A percentile compares a stretch with the other conserved stretches of the same genome.
These are phyloP conservation scores for Leccinum subgranulosum DNA, from an alignment of 768 basidiomycete genomes.

Conservation along the genomic window DNA sequence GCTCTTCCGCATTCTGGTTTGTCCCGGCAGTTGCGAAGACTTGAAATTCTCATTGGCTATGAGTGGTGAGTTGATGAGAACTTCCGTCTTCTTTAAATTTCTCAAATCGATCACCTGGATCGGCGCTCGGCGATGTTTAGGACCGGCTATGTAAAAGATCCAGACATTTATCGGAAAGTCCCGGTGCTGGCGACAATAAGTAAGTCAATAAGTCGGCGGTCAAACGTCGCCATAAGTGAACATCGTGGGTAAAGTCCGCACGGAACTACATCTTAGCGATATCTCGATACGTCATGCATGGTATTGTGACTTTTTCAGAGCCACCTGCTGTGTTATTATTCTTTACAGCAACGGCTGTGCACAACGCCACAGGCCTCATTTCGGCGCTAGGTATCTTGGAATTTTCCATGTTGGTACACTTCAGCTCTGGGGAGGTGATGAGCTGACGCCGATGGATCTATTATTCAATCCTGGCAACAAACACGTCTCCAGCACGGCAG, in stretches of 20 bases:
- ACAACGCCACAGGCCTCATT: constrained; percentile 1
- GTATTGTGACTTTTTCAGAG: background rate
- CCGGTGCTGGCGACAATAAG: background rate
- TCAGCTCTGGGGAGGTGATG: background rate
- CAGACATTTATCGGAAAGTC: background rate
- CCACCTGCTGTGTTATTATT: constrained; percentile 11
- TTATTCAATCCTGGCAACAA: background rate
- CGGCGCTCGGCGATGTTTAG: constrained; percentile 6
- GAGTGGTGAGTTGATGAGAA: background rate
- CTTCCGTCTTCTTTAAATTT: background rate
- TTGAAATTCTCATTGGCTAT: background rate
- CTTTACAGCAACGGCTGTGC: constrained; percentile 12
- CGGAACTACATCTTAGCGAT: constrained; percentile 10
- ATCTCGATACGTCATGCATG: background rate
- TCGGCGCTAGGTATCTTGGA: background rate
- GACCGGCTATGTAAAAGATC: background rate
- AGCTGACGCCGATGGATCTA: background rate
- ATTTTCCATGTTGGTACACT: constrained; percentile 10
- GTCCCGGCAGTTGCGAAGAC: background rate
- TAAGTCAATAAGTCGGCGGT: constrained; percentile 2
- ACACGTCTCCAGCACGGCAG: background rate
- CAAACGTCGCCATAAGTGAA: constrained; percentile 9
- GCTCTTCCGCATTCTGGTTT: too few relatives aligned
- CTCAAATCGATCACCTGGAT: constrained; percentile 3
- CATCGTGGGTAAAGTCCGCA: constrained; percentile 2